Percentiles rank a stretch among this genome's conserved stretches.
Evolutionary conservation across 2,329 filamentous ascomycete species (phyloP).

Genomic region (Periconia digitata): DNA sequence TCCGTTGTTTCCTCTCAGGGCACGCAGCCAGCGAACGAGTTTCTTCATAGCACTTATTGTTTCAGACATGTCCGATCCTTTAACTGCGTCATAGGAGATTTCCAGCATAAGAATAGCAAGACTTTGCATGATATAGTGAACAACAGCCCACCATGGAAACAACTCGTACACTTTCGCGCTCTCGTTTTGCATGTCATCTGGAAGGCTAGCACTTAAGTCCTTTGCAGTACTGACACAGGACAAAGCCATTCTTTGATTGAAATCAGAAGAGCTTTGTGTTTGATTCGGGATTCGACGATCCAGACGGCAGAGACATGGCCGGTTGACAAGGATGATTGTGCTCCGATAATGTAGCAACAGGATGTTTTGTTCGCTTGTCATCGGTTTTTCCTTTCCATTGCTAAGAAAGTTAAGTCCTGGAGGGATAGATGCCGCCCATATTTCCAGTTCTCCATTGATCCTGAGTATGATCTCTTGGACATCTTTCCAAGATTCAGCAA

Average conservation of each 20-base stretch:
- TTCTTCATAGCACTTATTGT: slow-evolving; percentile 32
- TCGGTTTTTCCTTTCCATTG: background rate
- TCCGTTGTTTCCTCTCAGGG: slow-evolving; percentile 29
- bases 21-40: slow-evolving; percentile 35
- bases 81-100: slow-evolving; percentile 27
- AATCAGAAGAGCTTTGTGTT: slow-evolving; percentile 26
- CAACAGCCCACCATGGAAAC: slow-evolving; percentile 44
- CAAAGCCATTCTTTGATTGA: slow-evolving; percentile 35
- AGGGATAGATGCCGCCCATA: slow-evolving; percentile 35
- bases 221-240: slow-evolving; percentile 40
- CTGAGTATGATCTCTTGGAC: slow-evolving; percentile 33
- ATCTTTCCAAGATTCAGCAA: slow-evolving; percentile 36
- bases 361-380: slow-evolving; percentile 16
- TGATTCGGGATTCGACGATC: slow-evolving; percentile 35
- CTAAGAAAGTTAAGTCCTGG: slow-evolving; percentile 13
- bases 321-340: slow-evolving; percentile 39
- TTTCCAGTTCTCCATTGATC: slow-evolving; percentile 32
- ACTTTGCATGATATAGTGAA: slow-evolving; percentile 45
- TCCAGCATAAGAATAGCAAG: slow-evolving; percentile 42
- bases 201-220: slow-evolving; percentile 21
- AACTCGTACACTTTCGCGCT: slow-evolving; percentile 14
- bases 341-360: slow-evolving; percentile 23
- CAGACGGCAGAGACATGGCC: slow-evolving; percentile 43
- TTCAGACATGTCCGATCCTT: slow-evolving; percentile 21
- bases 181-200: background rate